Evolutionary conservation across 2,329 filamentous ascomycete genomes (phyloP).

Genomic region (Curvularia lunata): DNA sequence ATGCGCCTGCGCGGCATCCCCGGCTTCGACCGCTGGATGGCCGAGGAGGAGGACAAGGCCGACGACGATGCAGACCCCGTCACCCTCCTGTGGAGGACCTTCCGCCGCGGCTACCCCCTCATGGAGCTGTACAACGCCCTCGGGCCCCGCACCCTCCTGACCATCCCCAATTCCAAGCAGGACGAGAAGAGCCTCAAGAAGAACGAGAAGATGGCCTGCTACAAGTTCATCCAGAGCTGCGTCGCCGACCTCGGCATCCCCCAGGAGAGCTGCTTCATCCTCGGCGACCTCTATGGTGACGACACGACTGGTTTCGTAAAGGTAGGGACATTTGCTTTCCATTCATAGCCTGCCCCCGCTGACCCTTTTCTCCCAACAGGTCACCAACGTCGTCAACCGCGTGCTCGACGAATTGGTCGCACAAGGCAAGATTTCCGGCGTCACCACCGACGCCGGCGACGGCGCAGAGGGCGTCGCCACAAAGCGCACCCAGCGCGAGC

Average conservation of each 20-base stretch:
- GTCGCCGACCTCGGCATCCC: slow-evolving; percentile 80
- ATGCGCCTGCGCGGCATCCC: slow-evolving; percentile 83
- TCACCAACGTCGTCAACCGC: slow-evolving; percentile 88
- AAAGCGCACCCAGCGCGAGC: slow-evolving; percentile 76
- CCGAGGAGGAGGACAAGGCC: slow-evolving; percentile 73
- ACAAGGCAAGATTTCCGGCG: slow-evolving; percentile 68
- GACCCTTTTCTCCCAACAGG: slow-evolving; percentile 54
- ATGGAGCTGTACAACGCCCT: slow-evolving; percentile 89
- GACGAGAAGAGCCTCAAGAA: slow-evolving; percentile 67
- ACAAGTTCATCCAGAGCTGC: slow-evolving; percentile 91
- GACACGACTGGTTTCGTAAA: slow-evolving; percentile 98
- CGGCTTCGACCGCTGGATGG: slow-evolving; percentile 76
- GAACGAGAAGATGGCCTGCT: slow-evolving; percentile 83
- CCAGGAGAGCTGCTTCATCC: slow-evolving; percentile 84
- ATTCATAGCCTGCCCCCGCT: slow-evolving; percentile 44
- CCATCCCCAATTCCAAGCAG: slow-evolving; percentile 68
- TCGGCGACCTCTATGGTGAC: slow-evolving; percentile 88
- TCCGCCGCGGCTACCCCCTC: slow-evolving; percentile 82
- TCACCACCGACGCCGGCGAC: slow-evolving; percentile 55
- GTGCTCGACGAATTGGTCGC: slow-evolving; percentile 87
- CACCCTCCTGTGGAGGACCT: slow-evolving; percentile 85
- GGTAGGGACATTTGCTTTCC: too few relatives aligned
- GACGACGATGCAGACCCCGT: slow-evolving; percentile 79
- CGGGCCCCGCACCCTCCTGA: slow-evolving; percentile 71
- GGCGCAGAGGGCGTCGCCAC: slow-evolving; percentile 54